These are phyloP conservation scores for Nicotiana undulata DNA, from an alignment of 257 asterid species.

Conservation along the genomic window DNA sequence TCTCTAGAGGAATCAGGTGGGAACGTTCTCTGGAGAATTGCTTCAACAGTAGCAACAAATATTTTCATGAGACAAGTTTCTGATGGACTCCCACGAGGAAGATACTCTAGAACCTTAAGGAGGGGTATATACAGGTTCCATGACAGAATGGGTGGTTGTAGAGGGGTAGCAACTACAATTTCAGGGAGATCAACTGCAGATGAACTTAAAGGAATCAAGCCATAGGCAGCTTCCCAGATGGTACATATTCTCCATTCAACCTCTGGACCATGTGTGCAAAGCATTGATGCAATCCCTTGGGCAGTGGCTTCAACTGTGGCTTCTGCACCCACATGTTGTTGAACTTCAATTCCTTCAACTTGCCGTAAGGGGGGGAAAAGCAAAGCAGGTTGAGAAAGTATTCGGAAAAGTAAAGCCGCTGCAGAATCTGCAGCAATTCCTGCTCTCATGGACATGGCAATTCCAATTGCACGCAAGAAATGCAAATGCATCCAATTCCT, in stretches of 20 bases:
- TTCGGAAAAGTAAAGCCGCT: slow-evolving; percentile 93
- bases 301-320: slow-evolving; percentile 94
- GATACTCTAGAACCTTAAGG: slow-evolving; percentile 95
- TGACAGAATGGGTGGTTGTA: slow-evolving; percentile 88
- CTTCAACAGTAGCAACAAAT: slow-evolving; percentile 97
- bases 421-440: slow-evolving; percentile 98
- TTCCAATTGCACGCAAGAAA: slow-evolving; percentile 94
- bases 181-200: slow-evolving; percentile 97
- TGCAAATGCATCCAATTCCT: slow-evolving; percentile 99
- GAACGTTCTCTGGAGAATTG: slow-evolving; percentile 89
- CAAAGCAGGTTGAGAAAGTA: slow-evolving; percentile 95
- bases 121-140: slow-evolving; percentile 95
- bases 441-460: slow-evolving; percentile 98
- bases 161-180: slow-evolving; percentile 83
- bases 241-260: slow-evolving; percentile 99
- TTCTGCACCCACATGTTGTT: slow-evolving; percentile 35
- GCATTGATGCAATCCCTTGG: slow-evolving; percentile 99
- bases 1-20: slow-evolving; percentile 85
- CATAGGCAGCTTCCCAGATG: slow-evolving; percentile 99
- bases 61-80: slow-evolving; percentile 97
- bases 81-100: slow-evolving; percentile 98
- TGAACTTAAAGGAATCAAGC: slow-evolving; percentile 91
- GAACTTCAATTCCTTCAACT: slow-evolving; percentile 86
- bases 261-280: slow-evolving; percentile 98
- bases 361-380: slow-evolving; percentile 90